phyloP scores from a whole-genome alignment of 257 asterid genomes.

The Pogostemon cablin region DNA sequence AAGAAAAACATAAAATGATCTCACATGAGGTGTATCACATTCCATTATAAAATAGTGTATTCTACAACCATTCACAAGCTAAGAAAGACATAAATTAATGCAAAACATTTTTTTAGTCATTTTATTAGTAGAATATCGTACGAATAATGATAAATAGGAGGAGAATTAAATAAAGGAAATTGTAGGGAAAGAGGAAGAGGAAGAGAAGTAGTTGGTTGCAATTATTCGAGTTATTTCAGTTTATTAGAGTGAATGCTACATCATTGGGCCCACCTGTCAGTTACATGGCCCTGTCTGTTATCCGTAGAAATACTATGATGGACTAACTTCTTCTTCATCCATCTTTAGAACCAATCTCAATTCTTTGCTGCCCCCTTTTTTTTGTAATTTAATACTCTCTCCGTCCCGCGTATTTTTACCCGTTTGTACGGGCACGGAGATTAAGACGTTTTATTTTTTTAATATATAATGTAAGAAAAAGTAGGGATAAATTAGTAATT shows the following conservation, averaged over 20 bases:
- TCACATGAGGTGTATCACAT: too few species aligned
- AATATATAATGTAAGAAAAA: too few species aligned
- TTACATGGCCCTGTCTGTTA: constrained; percentile 58
- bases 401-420: too few species aligned
- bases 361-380: background rate
- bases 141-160: background rate
- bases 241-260: constrained; percentile 43
- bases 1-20: too few species aligned
- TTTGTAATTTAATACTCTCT: background rate
- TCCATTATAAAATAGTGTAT: too few species aligned
- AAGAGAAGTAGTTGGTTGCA: constrained; percentile 1
- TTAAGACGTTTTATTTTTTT: too few species aligned
- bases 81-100: too few species aligned
- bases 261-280: constrained; percentile 58
- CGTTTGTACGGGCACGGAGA: too few species aligned
- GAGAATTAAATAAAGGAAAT: constrained; percentile 11
- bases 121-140: background rate
- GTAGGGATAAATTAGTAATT: too few species aligned
- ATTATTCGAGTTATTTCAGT: constrained; percentile 14
- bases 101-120: too few species aligned
- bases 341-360: constrained; percentile 11
- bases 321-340: constrained; percentile 8
- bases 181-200: background rate
- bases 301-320: constrained; percentile 14
- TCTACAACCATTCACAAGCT: too few species aligned